Base-by-base conservation (phyloP, 1,284 basidiomycete genomes). In the Ganoderma sp. region DNA sequence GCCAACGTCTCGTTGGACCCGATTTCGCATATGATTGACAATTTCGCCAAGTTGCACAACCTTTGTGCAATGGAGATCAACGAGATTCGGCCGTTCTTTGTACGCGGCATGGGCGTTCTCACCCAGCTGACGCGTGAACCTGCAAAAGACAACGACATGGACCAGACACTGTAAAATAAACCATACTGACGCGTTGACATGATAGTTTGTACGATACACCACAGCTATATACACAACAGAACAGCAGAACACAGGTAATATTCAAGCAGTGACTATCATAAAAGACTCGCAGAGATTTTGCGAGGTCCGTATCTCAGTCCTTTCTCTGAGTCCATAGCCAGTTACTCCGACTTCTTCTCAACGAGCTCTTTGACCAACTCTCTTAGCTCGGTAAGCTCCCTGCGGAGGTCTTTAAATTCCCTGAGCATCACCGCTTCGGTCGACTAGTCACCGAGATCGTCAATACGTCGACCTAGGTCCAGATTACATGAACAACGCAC, bases 21-120 rank as follows among this genome's bases (percentile, higher is more conserved):
- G 22, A 12, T 3, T 22, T 4, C 22, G 3, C 22, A 60, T 14
- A n/a, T 60, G 28, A 42, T 25, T 62, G 54, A 58, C 17, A 0
- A 10, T 22, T n/a, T 39, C 74, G 2, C 32, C 97, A 28, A 68
- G 95, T 84, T 97, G 70, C 90, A 93, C 3, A 94, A 96, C 74
- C 83, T 97, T 32, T 94, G 91, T 67, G 90, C 94, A 0, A 90
- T 97, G 88, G 96, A 98, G 79, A 90, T 98, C 80, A 94, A 94
- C 80, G 96, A 97, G 79, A 90, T 97, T 71, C 87, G 94, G 61
- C 94, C 95, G 2, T 94, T 96, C 83, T 94, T 97, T 74, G 84
- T 94, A 63, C 90, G 90, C 74, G 88, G 93, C 0, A 96, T 96
- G 93, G 85, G 87, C 63, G 82, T 93, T 65, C 81, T 94, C 70